Evolutionary conservation across 2,329 filamentous ascomycete species (phyloP).

Genomic region (Aschersonia sp.): DNA sequence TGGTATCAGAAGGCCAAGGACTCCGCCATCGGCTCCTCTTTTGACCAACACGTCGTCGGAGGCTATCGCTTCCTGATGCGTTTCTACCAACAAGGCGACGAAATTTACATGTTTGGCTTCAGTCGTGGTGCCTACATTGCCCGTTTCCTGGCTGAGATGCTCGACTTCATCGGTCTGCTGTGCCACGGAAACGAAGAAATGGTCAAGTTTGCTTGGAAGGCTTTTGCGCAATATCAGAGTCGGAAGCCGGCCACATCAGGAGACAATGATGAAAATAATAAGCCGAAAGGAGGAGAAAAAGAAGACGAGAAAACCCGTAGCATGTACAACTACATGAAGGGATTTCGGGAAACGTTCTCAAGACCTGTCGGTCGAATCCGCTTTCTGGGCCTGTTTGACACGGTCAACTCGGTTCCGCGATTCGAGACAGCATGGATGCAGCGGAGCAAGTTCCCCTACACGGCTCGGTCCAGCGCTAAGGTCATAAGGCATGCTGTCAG

Average conservation of each 20-base stretch:
- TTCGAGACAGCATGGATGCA: slow-evolving; percentile 71
- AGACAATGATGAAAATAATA: slow-evolving; percentile 25
- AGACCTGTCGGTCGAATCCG: slow-evolving; percentile 58
- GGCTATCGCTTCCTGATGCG: slow-evolving; percentile 71
- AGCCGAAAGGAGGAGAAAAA: slow-evolving; percentile 13
- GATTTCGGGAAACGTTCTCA: slow-evolving; percentile 69
- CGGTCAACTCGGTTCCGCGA: slow-evolving; percentile 63
- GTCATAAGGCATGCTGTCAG: slow-evolving; percentile 56
- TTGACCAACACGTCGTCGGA: slow-evolving; percentile 70
- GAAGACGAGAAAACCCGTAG: slow-evolving; percentile 23
- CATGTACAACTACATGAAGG: slow-evolving; percentile 62
- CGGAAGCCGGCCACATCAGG: slow-evolving; percentile 31
- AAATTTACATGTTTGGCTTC: slow-evolving; percentile 63
- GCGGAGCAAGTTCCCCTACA: slow-evolving; percentile 61
- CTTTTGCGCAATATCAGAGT: slow-evolving; percentile 59
- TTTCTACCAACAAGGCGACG: slow-evolving; percentile 48
- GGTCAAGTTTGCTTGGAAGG: slow-evolving; percentile 73
- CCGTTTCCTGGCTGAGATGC: slow-evolving; percentile 67
- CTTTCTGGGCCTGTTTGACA: slow-evolving; percentile 70
- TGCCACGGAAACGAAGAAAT: slow-evolving; percentile 76
- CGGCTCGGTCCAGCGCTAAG: slow-evolving; percentile 38
- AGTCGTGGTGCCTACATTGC: slow-evolving; percentile 60
- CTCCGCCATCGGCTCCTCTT: slow-evolving; percentile 64
- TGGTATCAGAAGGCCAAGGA: slow-evolving; percentile 65
- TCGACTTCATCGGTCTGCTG: slow-evolving; percentile 67